Percentiles rank a stretch among this genome's conserved stretches.
These are phyloP conservation scores for Backusella tuberculispora DNA, from an alignment of 192 early-diverging fungal genomes.

Conservation along the genomic window DNA sequence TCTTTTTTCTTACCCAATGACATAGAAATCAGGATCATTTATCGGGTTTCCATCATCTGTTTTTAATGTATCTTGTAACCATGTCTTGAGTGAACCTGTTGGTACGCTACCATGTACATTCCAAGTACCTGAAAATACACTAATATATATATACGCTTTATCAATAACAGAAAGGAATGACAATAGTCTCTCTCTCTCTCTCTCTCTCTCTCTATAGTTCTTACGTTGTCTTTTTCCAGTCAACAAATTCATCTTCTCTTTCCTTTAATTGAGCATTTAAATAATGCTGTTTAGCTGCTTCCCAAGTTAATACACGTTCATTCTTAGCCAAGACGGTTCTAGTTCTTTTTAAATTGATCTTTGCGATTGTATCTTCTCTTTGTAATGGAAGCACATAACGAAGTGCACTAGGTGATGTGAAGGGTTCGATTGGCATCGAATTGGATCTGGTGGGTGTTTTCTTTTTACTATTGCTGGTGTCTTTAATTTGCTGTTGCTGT, in stretches of 20 bases:
- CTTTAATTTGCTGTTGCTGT: background rate
- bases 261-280: slow-evolving; percentile 38
- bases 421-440: background rate
- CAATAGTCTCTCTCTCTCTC: background rate
- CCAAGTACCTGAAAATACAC: slow-evolving; percentile 85
- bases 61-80: slow-evolving; percentile 58
- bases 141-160: slow-evolving; percentile 7
- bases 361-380: slow-evolving; percentile 26
- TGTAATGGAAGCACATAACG: slow-evolving; percentile 31
- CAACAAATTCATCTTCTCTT: slow-evolving; percentile 44
- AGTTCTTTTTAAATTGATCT: slow-evolving; percentile 25
- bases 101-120: slow-evolving; percentile 85
- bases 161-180: slow-evolving; percentile 2
- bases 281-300: slow-evolving; percentile 31
- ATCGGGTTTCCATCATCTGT: slow-evolving; percentile 42
- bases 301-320: background rate
- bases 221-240: slow-evolving; percentile 40
- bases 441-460: slow-evolving; percentile 11
- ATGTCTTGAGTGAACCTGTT: slow-evolving; percentile 59
- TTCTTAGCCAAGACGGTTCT: background rate
- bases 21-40: slow-evolving; percentile 65
- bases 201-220: background rate
- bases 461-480: background rate
- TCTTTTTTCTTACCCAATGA: slow-evolving; percentile 60
- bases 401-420: background rate